These are phyloP conservation scores for Cyclotella atomus DNA, from an alignment of 108 stramenopile genomes.

Conservation along the genomic window DNA sequence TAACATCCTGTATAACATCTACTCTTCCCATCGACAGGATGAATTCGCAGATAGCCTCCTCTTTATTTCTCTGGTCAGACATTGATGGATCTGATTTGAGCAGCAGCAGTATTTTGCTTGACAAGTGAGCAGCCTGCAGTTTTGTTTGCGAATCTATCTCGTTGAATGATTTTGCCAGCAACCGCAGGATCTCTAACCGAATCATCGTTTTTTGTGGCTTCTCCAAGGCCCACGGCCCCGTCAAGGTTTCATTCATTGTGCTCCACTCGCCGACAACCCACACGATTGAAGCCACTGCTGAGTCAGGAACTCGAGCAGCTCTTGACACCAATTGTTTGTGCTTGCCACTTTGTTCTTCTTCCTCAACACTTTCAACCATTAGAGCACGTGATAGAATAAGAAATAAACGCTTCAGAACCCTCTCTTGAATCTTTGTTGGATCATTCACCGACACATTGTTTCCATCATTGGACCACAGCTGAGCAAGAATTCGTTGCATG, in stretches of 20 bases:
- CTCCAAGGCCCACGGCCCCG: slow-evolving; percentile 31
- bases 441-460: slow-evolving; percentile 47
- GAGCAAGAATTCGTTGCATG: slow-evolving; percentile 88
- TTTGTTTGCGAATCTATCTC: slow-evolving; percentile 75
- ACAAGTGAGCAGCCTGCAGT: slow-evolving; percentile 93
- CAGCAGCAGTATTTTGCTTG: slow-evolving; percentile 77
- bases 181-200: slow-evolving; percentile 82
- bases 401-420: slow-evolving; percentile 65
- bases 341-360: slow-evolving; percentile 42
- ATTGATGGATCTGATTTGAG: slow-evolving; percentile 23
- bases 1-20: slow-evolving; percentile 92
- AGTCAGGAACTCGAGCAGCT: slow-evolving; percentile 56
- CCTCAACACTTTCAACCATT: slow-evolving; percentile 42
- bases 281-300: slow-evolving; percentile 67
- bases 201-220: slow-evolving; percentile 40
- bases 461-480: slow-evolving; percentile 57
- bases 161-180: slow-evolving; percentile 81
- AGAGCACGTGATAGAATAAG: slow-evolving; percentile 73
- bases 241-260: slow-evolving; percentile 20
- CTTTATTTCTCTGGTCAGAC: slow-evolving; percentile 12
- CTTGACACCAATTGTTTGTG: slow-evolving; percentile 28
- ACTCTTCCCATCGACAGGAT: slow-evolving; percentile 93
- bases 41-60: slow-evolving; percentile 78
- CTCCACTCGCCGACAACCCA: slow-evolving; percentile 85
- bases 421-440: slow-evolving; percentile 65